Conservation (phyloP, 2,329 filamentous ascomycete species). For the Aspergillus sergii region DNA sequence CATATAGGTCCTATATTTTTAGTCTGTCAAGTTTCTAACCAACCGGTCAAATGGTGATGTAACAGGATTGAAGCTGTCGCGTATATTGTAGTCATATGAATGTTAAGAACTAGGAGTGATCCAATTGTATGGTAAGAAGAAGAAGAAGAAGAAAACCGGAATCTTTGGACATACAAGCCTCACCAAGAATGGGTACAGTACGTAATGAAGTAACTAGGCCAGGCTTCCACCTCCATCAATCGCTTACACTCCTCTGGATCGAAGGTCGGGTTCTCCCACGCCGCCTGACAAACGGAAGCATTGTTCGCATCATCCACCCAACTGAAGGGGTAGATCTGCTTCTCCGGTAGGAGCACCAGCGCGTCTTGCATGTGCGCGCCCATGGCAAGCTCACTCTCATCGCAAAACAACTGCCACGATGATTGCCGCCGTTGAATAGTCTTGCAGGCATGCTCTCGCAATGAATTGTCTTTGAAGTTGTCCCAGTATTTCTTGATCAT, state of each 20-base stretch:
- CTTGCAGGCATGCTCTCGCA: conserved; percentile 14
- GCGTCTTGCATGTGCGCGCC: conserved; percentile 6
- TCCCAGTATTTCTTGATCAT: conserved; percentile 20
- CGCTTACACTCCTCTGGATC: conserved; percentile 22
- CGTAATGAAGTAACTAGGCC: conserved; percentile 28
- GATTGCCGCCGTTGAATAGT: conserved; percentile 13
- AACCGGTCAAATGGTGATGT: too few species aligned
- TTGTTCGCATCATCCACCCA: conserved; percentile 22
- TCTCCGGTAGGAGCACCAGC: conserved; percentile 18
- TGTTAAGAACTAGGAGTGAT: not conserved
- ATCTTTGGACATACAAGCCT: not conserved
- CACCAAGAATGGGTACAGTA: conserved; percentile 28
- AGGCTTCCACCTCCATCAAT: conserved; percentile 22
- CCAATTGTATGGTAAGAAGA: too few species aligned
- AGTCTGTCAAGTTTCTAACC: too few species aligned
- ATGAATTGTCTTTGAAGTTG: not conserved
- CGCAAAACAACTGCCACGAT: conserved; percentile 19
- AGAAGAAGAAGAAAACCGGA: too few species aligned
- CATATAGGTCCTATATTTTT: not conserved
- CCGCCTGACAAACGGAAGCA: conserved; percentile 17
- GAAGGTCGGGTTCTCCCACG: conserved; percentile 18
- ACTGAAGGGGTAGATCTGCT: conserved; percentile 25
- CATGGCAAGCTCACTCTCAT: not conserved
- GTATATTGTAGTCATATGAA: not conserved
- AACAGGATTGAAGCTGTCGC: not conserved